These are phyloP conservation scores for Tranzscheliella williamsii DNA, from an alignment of 1,284 basidiomycete species.

Conservation along the genomic window DNA sequence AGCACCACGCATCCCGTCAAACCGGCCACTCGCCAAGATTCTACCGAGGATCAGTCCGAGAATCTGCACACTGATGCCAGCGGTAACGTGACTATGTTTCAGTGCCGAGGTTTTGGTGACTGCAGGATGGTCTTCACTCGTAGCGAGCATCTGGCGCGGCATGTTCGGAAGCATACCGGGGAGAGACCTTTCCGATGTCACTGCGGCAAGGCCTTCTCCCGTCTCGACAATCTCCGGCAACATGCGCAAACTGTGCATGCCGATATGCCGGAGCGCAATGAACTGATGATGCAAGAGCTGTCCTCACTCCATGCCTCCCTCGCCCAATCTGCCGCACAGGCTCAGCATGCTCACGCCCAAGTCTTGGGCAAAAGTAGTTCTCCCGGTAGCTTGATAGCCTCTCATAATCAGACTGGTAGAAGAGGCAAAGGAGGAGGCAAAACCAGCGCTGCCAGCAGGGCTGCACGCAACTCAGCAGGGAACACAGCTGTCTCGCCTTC, in stretches of 20 bases:
- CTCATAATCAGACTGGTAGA: conserved; percentile 32
- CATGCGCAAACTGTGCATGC: conserved; percentile 95
- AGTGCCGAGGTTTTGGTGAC: conserved; percentile 90
- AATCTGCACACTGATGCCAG: conserved; percentile 9
- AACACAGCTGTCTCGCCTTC: too few relatives aligned
- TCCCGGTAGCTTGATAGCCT: conserved; percentile 28
- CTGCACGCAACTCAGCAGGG: too few relatives aligned
- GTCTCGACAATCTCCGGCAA: conserved; percentile 92
- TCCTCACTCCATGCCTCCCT: conserved; percentile 82
- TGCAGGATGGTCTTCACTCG: conserved; percentile 95
- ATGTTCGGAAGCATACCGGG: conserved; percentile 95
- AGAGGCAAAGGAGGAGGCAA: conserved; percentile 25
- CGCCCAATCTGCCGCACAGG: conserved; percentile 60
- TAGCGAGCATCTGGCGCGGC: conserved; percentile 90
- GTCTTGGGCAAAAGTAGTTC: conserved; percentile 46
- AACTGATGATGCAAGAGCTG: conserved; percentile 86
- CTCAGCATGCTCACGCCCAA: conserved; percentile 48
- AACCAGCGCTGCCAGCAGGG: conserved; percentile 14
- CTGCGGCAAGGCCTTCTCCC: conserved; percentile 90
- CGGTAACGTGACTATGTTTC: conserved; percentile 80
- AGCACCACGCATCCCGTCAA: neutral
- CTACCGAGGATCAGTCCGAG: neutral
- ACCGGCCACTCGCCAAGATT: neutral
- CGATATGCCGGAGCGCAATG: conserved; percentile 81
- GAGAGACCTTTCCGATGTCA: conserved; percentile 91